Evolutionary conservation across 1,284 basidiomycete species (phyloP), one percentile per base, ranked within the genome.

Genomic region (Cutaneotrichosporon sp.): DNA sequence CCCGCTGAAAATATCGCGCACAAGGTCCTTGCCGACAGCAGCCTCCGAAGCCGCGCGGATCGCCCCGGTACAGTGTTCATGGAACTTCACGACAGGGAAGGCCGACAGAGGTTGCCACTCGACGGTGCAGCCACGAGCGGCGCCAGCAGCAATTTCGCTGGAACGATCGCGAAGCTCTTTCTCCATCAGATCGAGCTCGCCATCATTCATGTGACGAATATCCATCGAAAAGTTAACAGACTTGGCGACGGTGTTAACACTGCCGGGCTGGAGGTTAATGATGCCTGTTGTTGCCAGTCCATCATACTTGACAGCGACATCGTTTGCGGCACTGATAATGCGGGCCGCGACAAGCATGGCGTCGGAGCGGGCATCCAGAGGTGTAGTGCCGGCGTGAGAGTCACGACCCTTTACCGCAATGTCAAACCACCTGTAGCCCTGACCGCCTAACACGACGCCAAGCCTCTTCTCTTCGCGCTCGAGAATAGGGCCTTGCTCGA

Each of bases 401-500:
- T 57, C 65, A n/a, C 61, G 49, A 14, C 66, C 63, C n/a, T 26
- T n/a, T 1, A 67, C 34, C 6, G 33, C 39, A 34, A 68, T 54
- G 19, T 61, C 51, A 52, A 64, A 61, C 65, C 66, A 68, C 20
- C 43, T 27, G 41, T 58, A 60, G 4, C 55, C 66, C 52, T 67
- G 66, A 11, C 59, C 64, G 29, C 64, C 66, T 16, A 33, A 41
- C 14, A 68, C 64, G 37, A 61, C 51, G 16, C 55, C 61, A 35
- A 64, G 54, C 19, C 46, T 49, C 31, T 54, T 41, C 29, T 33
- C 39, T n/a, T 49, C 52, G 7, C 33, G 35, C 51, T 63, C 60
- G 27, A 68, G 56, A 7, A 68, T 60, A 4, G 65, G 66, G 14
- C 65, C 66, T 44, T 68, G 66, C 53, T 68, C 66, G 29, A 68